Evolutionary conservation across 2,329 filamentous ascomycete genomes (phyloP), one percentile per base, ranked within the genome.

Genomic region (Pseudogymnoascus sp.): DNA sequence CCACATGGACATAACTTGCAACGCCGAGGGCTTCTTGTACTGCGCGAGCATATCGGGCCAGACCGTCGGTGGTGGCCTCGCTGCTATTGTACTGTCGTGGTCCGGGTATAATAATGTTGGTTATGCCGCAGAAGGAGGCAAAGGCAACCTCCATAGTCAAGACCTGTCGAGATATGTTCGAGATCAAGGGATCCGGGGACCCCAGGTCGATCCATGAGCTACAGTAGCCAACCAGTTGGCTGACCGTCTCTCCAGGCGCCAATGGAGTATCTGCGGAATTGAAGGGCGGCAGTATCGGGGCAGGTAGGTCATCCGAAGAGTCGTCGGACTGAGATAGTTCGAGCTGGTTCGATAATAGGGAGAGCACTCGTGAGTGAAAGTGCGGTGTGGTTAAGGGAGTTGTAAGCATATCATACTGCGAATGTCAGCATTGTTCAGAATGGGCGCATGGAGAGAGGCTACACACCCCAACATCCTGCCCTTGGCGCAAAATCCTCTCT

Each of bases 121-220:
- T 86, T 58, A 94, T 83, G 36, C 95, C 95, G 71, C 92, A 97
- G 76, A 97, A 99, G 65, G 91, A 92, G 66, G 95, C 94, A 76
- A 97, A 99, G 58, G 91, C 89, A 58, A 97, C 83, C 73, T 99
- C 94, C 39, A 96, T 81, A 72, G 92, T 92, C 65, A 99, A 79
- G 5, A 96, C 89, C 75, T 97, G 93, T 48, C 90, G 86, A 36
- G 93, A 97, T 63, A 97, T 82, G 72, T 89, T 90, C 6, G 91
- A 86, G 65, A 97, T 87, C 65, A 93, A 75, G 5, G 92, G 89
- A 73, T 97, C 88, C 1, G 86, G 77, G 2, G 92, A 96, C 69
- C 87, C 88, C 10, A 97, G 78, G 72, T 97, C 92, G 67, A 96
- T 93, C 93, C 93, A 97, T 5, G 90, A 84, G 73, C 92, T 96